Base-by-base conservation (phyloP, 2,329 filamentous ascomycete species). In the Botryotinia convoluta region DNA sequence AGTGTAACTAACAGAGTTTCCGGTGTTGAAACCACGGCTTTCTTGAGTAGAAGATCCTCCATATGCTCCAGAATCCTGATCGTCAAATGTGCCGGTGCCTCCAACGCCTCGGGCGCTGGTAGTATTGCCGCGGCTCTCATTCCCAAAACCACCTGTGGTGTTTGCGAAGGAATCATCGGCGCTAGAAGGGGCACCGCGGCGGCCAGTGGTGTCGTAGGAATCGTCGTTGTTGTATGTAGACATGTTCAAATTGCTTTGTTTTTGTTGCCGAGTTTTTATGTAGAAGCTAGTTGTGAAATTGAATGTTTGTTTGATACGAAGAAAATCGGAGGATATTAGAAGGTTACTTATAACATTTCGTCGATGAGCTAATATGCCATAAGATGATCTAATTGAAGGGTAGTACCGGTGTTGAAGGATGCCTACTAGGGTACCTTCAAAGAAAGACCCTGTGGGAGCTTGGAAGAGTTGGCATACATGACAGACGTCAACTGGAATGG, bases 221-320 rank as follows among this genome's bases (percentile, higher is more conserved):
- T 64, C 69, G 70, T 78, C 74, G 74, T 79, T 78, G 72, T 79
- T 77, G 77, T 80, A 81, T 75, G 75, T 78, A 77, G 79, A 81
- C 79, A 81, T 81, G 73, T 74, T 79, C 74, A 73, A 57, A 57
- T 67, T 70, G 7, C 54, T 72, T 62, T 39, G 64, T 59, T 62
- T 59, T 48, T 29, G 10, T 32, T 57, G n/a, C 9, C 3, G 5
- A 26, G 14, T 32, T 12, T 32, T 69, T 69, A 32, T 57, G 37
- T 29, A 9, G 8, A 12, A 44, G 39, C 9, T 26, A 6, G 8
- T n/a, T 7, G 60, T 35, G 16, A 37, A 29, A 45, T 22, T 62
- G 12, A 37, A 22, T 44, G 20, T 42, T 42, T 70, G 39, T 29
- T 57, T 59, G 22, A 5, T 29, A 60, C 26, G 63, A 39, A 18